Evolutionary conservation across 768 basidiomycete species (phyloP), one percentile per base, ranked within the genome.

Genomic region (Psilocybe sp.): DNA sequence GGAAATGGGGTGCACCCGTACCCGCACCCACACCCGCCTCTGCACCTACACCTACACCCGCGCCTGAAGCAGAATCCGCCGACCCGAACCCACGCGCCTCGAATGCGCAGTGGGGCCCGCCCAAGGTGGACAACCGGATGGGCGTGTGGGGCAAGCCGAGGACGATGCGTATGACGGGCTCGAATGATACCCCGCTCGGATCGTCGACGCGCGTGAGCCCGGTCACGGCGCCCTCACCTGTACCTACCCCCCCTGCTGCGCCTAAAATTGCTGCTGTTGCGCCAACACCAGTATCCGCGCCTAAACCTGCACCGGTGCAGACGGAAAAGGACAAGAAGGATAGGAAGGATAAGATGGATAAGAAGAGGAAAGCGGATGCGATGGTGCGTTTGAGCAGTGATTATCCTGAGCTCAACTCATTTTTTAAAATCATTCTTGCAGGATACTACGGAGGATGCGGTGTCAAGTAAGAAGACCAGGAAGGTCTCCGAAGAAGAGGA

Each of bases 141-240:
- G 56, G 66, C 13, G 60, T 56, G 44, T 68, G 70, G 59, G 60
- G 69, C 33, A 55, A 65, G 44, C 55, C 52, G 13, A 56, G 66
- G 33, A 47, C 59, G 51, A 41, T 34, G 19, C 61, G 48, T 46
- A 60, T 39, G 2, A 84, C 84, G 40, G 89, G 89, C 53, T 80
- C 86, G 59, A 92, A 92, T 58, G 77, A 66, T 60, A 86, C 79
- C 31, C 89, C 87, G 36, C 69, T 92, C 47, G 89, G 89, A 47
- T 76, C 81, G 13, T 81, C 85, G 7, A 75, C 60, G 18, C 69
- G 69, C 42, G 23, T 28, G 23, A 28, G 23, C 23, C 65, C 62
- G 51, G 52, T 46, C 8, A 28, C 44, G 18, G 37, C 46, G 33
- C 19, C 46, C 3, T 32, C 32, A 14, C 41, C 48, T 5, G 40